Evolutionary conservation across 2,329 filamentous ascomycete species (phyloP).

Genomic region (Aspergillus alliaceus): DNA sequence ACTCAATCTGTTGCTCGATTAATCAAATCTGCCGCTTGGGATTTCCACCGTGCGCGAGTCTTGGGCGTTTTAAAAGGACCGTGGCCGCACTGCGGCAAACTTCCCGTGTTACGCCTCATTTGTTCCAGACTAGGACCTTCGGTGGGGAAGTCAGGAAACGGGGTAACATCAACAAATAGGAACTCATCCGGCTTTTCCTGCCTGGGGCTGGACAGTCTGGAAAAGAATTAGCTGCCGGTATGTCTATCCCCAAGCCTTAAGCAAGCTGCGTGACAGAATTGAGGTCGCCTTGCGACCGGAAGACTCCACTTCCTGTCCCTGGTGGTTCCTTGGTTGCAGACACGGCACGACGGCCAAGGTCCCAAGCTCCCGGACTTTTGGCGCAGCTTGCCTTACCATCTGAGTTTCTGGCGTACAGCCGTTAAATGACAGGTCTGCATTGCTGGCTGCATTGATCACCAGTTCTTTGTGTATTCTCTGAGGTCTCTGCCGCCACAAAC

Average conservation of each 20-base stretch:
- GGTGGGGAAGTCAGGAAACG: constrained; percentile 8
- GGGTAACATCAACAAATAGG: constrained; percentile 20
- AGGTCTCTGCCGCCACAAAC: constrained; percentile 10
- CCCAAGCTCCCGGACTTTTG: constrained; percentile 17
- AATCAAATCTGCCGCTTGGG: not conserved
- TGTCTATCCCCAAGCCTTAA: constrained; percentile 8
- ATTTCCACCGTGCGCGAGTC: constrained; percentile 1
- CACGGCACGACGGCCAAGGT: constrained; percentile 17
- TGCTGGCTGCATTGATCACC: constrained; percentile 22
- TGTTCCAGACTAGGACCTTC: constrained; percentile 16
- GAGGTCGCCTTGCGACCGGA: constrained; percentile 1
- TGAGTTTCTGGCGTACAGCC: constrained; percentile 19
- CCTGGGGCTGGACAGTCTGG: constrained; percentile 7
- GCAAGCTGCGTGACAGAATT: constrained; percentile 16
- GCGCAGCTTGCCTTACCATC: constrained; percentile 11
- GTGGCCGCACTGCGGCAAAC: constrained; percentile 12
- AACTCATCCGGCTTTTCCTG: constrained; percentile 15
- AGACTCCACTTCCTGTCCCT: constrained; percentile 10
- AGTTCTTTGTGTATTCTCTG: constrained; percentile 13
- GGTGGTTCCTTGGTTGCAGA: constrained; percentile 17
- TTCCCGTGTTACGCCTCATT: constrained; percentile 23
- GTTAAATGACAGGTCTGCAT: constrained; percentile 18
- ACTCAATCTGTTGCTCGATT: constrained; percentile 1
- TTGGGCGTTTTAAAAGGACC: constrained; percentile 3
- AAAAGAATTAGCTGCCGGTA: constrained; percentile 11